Conservation (phyloP, 345 rosid species). For the Murraya paniculata region DNA sequence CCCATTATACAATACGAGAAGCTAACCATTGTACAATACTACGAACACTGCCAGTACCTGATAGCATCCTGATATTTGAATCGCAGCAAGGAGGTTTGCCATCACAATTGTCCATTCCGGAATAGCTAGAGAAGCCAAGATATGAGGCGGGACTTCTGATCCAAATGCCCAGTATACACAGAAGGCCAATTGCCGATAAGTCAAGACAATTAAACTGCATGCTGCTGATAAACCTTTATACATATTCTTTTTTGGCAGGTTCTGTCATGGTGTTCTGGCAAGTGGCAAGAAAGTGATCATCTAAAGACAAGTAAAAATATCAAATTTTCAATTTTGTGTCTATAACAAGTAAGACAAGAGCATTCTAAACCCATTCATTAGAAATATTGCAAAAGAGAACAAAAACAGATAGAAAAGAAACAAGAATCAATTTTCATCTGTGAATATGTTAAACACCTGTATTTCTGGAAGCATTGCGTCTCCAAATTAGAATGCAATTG, state of each 20-base stretch:
- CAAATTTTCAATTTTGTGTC: background rate
- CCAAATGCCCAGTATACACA: constrained; percentile 57
- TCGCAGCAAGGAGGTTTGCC: constrained; percentile 48
- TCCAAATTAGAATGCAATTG: constrained; percentile 56
- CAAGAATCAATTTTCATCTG: background rate
- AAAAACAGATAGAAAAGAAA: background rate
- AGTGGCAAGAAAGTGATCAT: constrained; percentile 12
- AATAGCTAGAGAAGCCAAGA: constrained; percentile 39
- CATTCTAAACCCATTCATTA: background rate
- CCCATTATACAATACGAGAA: background rate
- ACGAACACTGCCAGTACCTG: constrained; percentile 27
- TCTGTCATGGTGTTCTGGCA: constrained; percentile 38
- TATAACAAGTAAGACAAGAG: background rate
- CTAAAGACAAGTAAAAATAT: background rate
- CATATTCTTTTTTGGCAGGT: constrained; percentile 46
- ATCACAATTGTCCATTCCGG: constrained; percentile 53
- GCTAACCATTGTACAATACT: background rate
- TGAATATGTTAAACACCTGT: constrained; percentile 31
- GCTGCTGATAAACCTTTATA: constrained; percentile 55
- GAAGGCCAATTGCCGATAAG: constrained; percentile 52
- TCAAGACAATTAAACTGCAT: constrained; percentile 32
- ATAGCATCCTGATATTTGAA: constrained; percentile 57
- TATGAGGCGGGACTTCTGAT: constrained; percentile 46
- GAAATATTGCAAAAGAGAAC: background rate
- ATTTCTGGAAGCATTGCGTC: constrained; percentile 64